These are phyloP conservation scores for Mycogone perniciosa DNA, from an alignment of 2,329 filamentous ascomycete species.

Conservation along the genomic window DNA sequence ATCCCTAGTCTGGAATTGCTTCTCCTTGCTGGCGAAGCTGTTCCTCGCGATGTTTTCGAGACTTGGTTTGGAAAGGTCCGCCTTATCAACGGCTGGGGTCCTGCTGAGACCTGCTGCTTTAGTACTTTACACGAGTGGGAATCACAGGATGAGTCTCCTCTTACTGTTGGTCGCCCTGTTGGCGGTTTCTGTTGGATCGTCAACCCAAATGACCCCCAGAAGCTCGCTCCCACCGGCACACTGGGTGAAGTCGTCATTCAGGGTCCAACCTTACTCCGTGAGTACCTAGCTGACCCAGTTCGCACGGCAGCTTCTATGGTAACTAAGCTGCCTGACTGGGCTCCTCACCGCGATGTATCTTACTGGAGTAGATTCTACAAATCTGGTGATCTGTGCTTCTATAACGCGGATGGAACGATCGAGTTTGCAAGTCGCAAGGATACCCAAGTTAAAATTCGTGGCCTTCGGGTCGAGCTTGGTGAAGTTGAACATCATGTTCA, in stretches of 20 bases:
- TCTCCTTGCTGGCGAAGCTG: constrained; percentile 11
- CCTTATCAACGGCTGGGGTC: constrained; percentile 15
- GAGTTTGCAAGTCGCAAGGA: constrained; percentile 16
- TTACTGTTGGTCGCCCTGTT: constrained; percentile 3
- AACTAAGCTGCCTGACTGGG: background rate
- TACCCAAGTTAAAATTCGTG: constrained; percentile 17
- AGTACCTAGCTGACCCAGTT: constrained; percentile 28
- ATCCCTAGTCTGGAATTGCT: constrained; percentile 11
- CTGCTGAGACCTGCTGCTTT: constrained; percentile 8
- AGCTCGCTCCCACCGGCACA: constrained; percentile 1
- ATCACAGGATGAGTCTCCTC: background rate
- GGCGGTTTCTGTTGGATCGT: constrained; percentile 1
- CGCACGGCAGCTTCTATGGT: constrained; percentile 3
- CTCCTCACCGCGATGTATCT: background rate
- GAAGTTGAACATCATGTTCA: constrained; percentile 10
- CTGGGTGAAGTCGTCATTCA: constrained; percentile 11
- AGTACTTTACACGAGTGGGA: constrained; percentile 4
- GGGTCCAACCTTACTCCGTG: constrained; percentile 35
- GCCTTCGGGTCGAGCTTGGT: constrained; percentile 14
- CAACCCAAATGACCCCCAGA: background rate
- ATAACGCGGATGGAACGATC: constrained; percentile 11
- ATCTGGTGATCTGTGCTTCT: constrained; percentile 12
- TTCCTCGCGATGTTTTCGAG: constrained; percentile 8
- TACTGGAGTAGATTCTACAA: constrained; percentile 7
- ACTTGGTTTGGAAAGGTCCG: constrained; percentile 8